Base-by-base conservation (phyloP, 768 basidiomycete genomes). In the Mycena belliarum region DNA sequence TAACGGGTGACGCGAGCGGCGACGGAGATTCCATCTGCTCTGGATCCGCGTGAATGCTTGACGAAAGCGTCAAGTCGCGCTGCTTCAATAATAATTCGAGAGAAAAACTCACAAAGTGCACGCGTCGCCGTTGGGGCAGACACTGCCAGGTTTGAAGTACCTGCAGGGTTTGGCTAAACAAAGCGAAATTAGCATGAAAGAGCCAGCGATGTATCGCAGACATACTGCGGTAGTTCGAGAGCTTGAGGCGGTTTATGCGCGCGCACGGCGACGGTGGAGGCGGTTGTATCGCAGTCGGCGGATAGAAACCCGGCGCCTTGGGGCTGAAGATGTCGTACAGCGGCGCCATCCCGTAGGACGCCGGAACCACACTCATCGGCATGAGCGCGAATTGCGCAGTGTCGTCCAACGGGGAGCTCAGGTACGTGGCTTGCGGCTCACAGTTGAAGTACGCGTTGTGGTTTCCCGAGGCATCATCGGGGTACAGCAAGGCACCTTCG, bases 51-150 rank as follows among this genome's bases (percentile, higher is more conserved):
- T 86, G 83, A 37, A 83, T 76, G 63, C 84, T 85, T 43, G 23
- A 44, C 18, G 38, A 32, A 18, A 25, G 25, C 35, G 43, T 43
- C 24, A 21, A 7, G 47, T 29, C 45, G 41, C 14, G 35, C 18
- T 16, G 5, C 14, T 37, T 10, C 6, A 46, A 6, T 26, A 33
- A 41, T 35, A 20, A 16, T 3, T n/a, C n/a, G n/a, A n/a, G n/a
- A n/a, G n/a, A n/a, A 33, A 26, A 47, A 72, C 85, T 69, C 46
- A 86, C 85, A 87, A 87, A 26, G 82, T 85, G 60, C 85, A 87
- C 20, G 70, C 73, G 51, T 74, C 75, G 12, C 84, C 85, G 60
- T 76, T 80, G 1, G 81, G 77, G 65, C 85, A 87, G 24, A 70
- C 69, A 18, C 75, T 77, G 32, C 75, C 78, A 2, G 69, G 61